Evolutionary conservation across 495 filamentous ascomycete species (phyloP), one percentile per base, ranked within the genome.

Genomic region (Neurospora cerealis): DNA sequence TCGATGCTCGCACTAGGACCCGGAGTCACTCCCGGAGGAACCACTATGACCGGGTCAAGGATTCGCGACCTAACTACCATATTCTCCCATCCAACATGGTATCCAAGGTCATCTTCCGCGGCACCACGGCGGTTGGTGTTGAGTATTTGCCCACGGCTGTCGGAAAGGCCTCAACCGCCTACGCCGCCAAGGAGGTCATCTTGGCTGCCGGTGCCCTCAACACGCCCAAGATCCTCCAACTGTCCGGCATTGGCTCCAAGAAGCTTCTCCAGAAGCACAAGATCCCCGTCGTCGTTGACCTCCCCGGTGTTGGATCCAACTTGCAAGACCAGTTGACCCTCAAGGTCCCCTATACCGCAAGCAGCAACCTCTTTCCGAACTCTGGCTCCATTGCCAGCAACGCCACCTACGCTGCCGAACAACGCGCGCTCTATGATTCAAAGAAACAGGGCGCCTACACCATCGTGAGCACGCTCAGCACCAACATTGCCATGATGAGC

Each of bases 291-390:
- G 82, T 92, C 24, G 87, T 88, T 74, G 87, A 94, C 74, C 86
- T 94, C 40, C 91, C 91, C 24, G 92, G 92, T 75, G 89, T 95
- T 13, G 93, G 93, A 72, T 88, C 94, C 82, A 93, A 86, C 66
- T 80, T 86, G 69, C 85, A 87, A 70, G 86, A 88, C 70, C 85
- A 88, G 72, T 76, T 80, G 13, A 80, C 78, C 0, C 66, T 81
- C 36, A 70, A 73, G 2, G 73, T 83, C 24, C 73, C 75, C 24
- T 81, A 75, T 42, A 77, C 74, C 54, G 79, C 80, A 72, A 75
- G 75, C 4, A 66, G 42, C 40, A 82, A 82, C 74, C 15, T 75
- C 36, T 32, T 71, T 13, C 79, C 80, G 36, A 83, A 82, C 72
- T 77, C 77, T 28, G 78, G 73, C 39, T 73, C 72, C 13, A 73